Evolutionary conservation across 768 basidiomycete species (phyloP), one percentile per base, ranked within the genome.

Genomic region (Boletus edulis): DNA sequence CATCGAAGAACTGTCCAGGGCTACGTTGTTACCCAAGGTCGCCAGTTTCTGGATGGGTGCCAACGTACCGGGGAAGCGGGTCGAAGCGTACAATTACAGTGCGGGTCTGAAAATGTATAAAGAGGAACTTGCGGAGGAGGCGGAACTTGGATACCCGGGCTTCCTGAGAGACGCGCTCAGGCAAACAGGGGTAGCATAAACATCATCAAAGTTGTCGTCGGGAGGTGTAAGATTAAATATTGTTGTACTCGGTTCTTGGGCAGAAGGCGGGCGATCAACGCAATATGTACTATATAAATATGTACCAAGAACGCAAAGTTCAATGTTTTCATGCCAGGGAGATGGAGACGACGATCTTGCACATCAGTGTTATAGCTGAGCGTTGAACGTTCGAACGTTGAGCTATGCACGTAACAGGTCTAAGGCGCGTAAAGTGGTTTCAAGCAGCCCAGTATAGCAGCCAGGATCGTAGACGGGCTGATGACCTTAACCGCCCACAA

Each of bases 11-110:
- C 3, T 59, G 27, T 51, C 32, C n/a, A 22, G 34, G 0, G 46
- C 32, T 12, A 57, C 46, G 7, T 35, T 59, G 22, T 13, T 59
- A 0, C 51, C 56, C 18, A 49, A 58, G 47, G 51, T 49, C 39
- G 11, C 46, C 14, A 58, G 51, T 46, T 58, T 44, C 34, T 59
- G 48, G 46, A 52, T 41, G 42, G 58, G 51, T 34, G 56, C 56
- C 32, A 58, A 58, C 18, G 14, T 51, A 8, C 55, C 52, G 1
- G 55, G 56, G 42, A 58, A 49, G 34, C 46, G 46, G 6, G 34
- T 45, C 14, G 56, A 58, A 46, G 51, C 56, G 4, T 59, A 59
- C 31, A 54, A 54, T 24, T 59, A 58, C 31, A 11, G 14, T n/a
- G 39, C 0, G 10, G 59, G 59, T 31, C 52, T 60, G 1, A 29